Evolutionary conservation across 441 rosid genomes (phyloP).

Genomic region (Eutrema salsugineum): DNA sequence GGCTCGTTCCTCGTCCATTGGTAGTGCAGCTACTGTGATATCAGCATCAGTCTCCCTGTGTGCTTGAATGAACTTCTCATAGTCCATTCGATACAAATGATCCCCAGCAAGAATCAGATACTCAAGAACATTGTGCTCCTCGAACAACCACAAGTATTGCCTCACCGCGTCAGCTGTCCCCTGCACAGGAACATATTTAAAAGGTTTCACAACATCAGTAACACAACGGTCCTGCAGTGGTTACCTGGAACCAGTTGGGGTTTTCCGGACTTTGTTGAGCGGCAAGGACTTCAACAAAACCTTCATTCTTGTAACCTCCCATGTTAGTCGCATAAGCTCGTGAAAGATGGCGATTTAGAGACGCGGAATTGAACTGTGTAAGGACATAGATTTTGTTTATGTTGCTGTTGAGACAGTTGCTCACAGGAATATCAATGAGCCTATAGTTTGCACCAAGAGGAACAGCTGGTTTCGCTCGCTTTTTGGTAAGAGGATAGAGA

Average conservation of each 20-base stretch:
- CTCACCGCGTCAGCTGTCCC: constrained; percentile 66
- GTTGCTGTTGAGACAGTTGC: constrained; percentile 93
- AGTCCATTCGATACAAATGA: constrained; percentile 88
- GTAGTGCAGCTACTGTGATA: constrained; percentile 71
- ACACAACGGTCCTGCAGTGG: neutral
- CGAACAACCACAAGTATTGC: constrained; percentile 80
- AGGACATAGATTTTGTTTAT: constrained; percentile 91
- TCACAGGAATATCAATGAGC: constrained; percentile 89
- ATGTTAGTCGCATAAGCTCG: constrained; percentile 91
- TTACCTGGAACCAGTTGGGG: constrained; percentile 86
- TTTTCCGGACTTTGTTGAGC: constrained; percentile 98
- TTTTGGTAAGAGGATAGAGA: constrained; percentile 84
- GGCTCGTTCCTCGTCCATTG: constrained; percentile 75
- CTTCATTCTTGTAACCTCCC: constrained; percentile 97
- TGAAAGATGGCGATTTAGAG: constrained; percentile 88
- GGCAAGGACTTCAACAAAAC: constrained; percentile 95
- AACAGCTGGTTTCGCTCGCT: constrained; percentile 96
- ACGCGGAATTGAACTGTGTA: constrained; percentile 94
- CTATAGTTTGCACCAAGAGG: constrained; percentile 95
- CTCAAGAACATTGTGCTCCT: constrained; percentile 89
- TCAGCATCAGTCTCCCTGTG: constrained; percentile 77
- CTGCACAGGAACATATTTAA: constrained; percentile 13
- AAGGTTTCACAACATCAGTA: neutral
- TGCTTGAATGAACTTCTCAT: constrained; percentile 81
- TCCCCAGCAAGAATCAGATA: constrained; percentile 82